Percentiles rank a stretch among this genome's conserved stretches.
Evolutionary conservation across 495 filamentous ascomycete species (phyloP).

Genomic region (Aspergillus heteromorphus): DNA sequence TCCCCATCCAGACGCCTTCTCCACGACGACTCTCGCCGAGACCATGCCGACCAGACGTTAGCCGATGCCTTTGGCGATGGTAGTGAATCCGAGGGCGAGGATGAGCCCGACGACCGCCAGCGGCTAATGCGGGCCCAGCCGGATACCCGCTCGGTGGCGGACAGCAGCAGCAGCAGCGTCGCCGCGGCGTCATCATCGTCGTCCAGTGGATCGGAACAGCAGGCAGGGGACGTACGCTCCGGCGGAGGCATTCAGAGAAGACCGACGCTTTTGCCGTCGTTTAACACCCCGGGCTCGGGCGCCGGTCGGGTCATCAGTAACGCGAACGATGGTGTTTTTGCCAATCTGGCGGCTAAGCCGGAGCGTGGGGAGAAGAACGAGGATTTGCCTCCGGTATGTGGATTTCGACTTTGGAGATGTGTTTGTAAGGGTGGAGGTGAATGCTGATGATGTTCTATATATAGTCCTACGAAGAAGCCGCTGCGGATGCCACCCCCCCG

Average conservation of each 20-base stretch:
- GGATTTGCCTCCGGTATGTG: conserved; percentile 88
- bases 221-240: conserved; percentile 12
- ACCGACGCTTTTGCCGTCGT: conserved; percentile 49
- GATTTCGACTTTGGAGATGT: conserved; percentile 1
- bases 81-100: conserved; percentile 66
- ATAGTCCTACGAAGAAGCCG: conserved; percentile 97
- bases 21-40: conserved; percentile 45
- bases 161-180: conserved; percentile 22
- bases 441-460: conserved; percentile 7
- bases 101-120: conserved; percentile 74
- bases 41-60: conserved; percentile 66
- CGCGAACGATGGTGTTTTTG: conserved; percentile 89
- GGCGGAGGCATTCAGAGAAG: conserved; percentile 34
- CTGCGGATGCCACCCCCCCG: conserved; percentile 90
- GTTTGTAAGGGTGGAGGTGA: not conserved
- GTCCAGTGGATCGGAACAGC: conserved; percentile 20
- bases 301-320: conserved; percentile 47
- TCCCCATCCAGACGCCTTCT: conserved; percentile 59
- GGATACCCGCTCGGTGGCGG: conserved; percentile 27
- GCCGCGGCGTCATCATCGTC: conserved; percentile 32
- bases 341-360: conserved; percentile 89
- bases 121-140: conserved; percentile 73
- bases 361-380: conserved; percentile 74
- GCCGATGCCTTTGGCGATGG: conserved; percentile 83
- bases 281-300: conserved; percentile 31